Evolutionary conservation across 2,329 filamentous ascomycete species (phyloP).

Genomic region (Phaeosphaeriaceae sp.): DNA sequence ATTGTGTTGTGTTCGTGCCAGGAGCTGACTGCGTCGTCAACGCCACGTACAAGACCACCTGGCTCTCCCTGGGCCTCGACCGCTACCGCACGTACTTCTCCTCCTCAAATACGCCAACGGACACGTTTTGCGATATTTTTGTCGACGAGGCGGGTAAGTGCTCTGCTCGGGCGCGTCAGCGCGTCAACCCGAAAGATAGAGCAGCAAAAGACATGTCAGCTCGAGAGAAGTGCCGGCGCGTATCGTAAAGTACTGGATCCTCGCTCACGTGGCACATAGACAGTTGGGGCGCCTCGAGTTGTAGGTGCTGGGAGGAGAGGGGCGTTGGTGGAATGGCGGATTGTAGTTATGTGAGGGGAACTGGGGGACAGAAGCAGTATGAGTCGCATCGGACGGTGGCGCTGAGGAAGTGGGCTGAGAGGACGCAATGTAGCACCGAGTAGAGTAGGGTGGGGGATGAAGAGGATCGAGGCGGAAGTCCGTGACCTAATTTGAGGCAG

Average conservation of each 20-base stretch:
- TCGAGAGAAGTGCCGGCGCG: no score
- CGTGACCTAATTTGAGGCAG: no score
- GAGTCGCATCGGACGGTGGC: background rate
- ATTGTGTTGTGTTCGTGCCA: background rate
- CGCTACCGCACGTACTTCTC: background rate
- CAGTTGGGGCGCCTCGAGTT: background rate
- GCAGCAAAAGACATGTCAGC: no score
- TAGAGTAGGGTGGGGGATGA: no score
- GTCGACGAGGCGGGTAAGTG: background rate
- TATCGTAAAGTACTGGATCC: no score
- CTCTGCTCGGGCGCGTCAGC: no score
- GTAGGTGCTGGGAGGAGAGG: background rate
- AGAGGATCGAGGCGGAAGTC: no score
- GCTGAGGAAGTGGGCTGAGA: no score
- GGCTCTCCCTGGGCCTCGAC: background rate
- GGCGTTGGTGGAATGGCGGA: background rate
- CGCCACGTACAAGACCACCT: background rate
- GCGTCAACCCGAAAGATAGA: no score
- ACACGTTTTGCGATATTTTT: background rate
- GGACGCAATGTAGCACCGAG: no score
- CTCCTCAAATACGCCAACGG: background rate
- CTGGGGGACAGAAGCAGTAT: background rate
- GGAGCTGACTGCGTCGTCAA: background rate
- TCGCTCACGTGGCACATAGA: no score
- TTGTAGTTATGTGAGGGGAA: background rate